Evolutionary conservation across 352 stramenopile genomes (phyloP).

Genomic region (Hyphochytrium catenoides): DNA sequence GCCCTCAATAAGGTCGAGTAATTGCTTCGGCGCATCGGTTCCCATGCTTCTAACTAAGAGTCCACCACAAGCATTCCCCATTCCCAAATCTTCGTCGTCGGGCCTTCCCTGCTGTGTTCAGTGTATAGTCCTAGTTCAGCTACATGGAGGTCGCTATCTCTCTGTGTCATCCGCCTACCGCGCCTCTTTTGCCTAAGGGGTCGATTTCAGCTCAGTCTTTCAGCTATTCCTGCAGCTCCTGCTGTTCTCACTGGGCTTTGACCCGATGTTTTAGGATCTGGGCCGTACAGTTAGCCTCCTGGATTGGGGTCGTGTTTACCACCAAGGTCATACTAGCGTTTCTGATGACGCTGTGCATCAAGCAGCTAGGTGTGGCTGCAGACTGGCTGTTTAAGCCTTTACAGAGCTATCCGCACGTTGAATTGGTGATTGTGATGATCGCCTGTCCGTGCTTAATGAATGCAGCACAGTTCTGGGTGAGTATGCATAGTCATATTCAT

Average conservation of each 20-base stretch:
- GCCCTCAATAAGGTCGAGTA: too few relatives aligned
- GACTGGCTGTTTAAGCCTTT: conserved; percentile 38
- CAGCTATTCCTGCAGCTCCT: not conserved
- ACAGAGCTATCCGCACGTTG: conserved; percentile 26
- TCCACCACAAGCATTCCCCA: too few relatives aligned
- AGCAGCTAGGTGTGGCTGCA: conserved; percentile 26
- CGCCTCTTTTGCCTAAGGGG: too few relatives aligned
- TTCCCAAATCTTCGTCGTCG: too few relatives aligned
- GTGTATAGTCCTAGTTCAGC: too few relatives aligned
- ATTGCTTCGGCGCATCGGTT: too few relatives aligned
- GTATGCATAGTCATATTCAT: not conserved
- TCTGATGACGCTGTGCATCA: conserved; percentile 36
- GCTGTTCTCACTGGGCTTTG: not conserved
- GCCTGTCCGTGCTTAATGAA: conserved; percentile 64
- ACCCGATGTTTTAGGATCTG: conserved; percentile 15
- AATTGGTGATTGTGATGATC: conserved; percentile 61
- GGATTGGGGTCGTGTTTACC: conserved; percentile 45
- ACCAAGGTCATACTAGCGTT: conserved; percentile 49
- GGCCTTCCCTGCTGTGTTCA: too few relatives aligned
- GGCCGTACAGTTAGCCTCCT: conserved; percentile 40
- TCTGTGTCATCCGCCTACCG: too few relatives aligned
- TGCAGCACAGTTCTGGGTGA: conserved; percentile 55
- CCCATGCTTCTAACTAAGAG: too few relatives aligned
- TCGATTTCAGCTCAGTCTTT: not conserved
- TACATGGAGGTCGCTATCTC: too few relatives aligned